A percentile compares a stretch with the other conserved stretches of the same genome.
phyloP scores from a whole-genome alignment of 1,284 basidiomycete genomes.

The Kwoniella shivajii region DNA sequence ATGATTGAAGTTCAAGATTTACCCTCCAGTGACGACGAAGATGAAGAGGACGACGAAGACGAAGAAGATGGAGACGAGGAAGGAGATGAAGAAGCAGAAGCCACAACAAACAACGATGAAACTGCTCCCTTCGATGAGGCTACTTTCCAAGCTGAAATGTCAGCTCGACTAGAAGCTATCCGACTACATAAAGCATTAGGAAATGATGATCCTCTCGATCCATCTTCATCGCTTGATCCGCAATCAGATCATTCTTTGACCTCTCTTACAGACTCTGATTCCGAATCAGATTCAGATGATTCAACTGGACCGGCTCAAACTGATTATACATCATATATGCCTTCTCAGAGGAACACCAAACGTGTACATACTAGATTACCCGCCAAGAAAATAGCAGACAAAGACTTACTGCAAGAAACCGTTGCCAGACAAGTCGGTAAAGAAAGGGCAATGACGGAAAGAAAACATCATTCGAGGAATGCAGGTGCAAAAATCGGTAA shows the following conservation, averaged over 20 bases:
- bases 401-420: slow-evolving; percentile 57
- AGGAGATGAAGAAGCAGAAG: slow-evolving; percentile 42
- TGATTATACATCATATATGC: slow-evolving; percentile 47
- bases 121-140: slow-evolving; percentile 33
- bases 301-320: slow-evolving; percentile 35
- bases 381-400: slow-evolving; percentile 29
- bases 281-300: slow-evolving; percentile 26
- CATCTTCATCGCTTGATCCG: background rate
- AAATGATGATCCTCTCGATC: slow-evolving; percentile 34
- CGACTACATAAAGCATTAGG: slow-evolving; percentile 44
- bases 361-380: slow-evolving; percentile 10
- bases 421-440: slow-evolving; percentile 68
- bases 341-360: slow-evolving; percentile 14
- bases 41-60: slow-evolving; percentile 42
- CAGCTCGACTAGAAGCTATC: slow-evolving; percentile 39
- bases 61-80: slow-evolving; percentile 52
- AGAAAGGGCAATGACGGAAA: slow-evolving; percentile 64
- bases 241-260: slow-evolving; percentile 18
- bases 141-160: slow-evolving; percentile 31
- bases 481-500: slow-evolving; percentile 67
- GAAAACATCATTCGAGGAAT: slow-evolving; percentile 73
- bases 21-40: slow-evolving; percentile 40
- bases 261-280: slow-evolving; percentile 10
- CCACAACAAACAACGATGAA: too few species aligned
- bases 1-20: slow-evolving; percentile 56